Evolutionary conservation across 768 basidiomycete genomes (phyloP), one percentile per base, ranked within the genome.

Genomic region (Termitomyces sp.): DNA sequence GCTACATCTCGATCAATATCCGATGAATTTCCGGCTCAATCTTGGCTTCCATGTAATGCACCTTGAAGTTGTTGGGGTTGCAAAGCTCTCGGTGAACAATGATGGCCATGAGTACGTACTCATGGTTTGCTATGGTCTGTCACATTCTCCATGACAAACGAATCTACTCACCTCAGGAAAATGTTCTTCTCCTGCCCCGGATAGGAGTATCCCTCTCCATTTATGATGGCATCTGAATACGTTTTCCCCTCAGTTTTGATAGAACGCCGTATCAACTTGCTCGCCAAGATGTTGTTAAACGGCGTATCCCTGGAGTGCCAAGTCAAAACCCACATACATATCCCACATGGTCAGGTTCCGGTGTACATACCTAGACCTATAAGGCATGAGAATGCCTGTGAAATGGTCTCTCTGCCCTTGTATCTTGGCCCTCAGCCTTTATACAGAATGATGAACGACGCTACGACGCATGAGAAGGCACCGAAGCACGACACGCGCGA

Each of bases 391-490:
- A 28, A n/a, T 49, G 1, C 35, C 15, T 38, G 35, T 22, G 12
- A 34, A 9, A 47, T 22, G 11, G 32, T 8, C 34, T 8, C 34
- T 48, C 34, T 35, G 28, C 21, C n/a, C n/a, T 17, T 12, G 24
- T 51, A 28, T 30, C 28, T 34, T 52, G 40, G 8, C 30, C 17
- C 32, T 30, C 46, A 51, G 43, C 42, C 8, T 10, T 42, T 22
- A 2, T 41, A 2, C n/a, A 8, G 9, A 45, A 61, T 62, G 58
- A 24, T 55, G 24, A 26, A 38, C 11, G 24, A 26, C 44, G 28
- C 47, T 5, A 58, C 37, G 21, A 19, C 45, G 22, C 48, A 53
- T 38, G 56, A 64, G 51, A 48, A 51, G 49, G 30, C 51, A 37
- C 38, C n/a, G 30, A 53, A 35, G 40, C 56, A 21, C 11, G 51